Evolutionary conservation across 2,329 filamentous ascomycete species (phyloP).

Genomic region (Elsinoe necatrix): DNA sequence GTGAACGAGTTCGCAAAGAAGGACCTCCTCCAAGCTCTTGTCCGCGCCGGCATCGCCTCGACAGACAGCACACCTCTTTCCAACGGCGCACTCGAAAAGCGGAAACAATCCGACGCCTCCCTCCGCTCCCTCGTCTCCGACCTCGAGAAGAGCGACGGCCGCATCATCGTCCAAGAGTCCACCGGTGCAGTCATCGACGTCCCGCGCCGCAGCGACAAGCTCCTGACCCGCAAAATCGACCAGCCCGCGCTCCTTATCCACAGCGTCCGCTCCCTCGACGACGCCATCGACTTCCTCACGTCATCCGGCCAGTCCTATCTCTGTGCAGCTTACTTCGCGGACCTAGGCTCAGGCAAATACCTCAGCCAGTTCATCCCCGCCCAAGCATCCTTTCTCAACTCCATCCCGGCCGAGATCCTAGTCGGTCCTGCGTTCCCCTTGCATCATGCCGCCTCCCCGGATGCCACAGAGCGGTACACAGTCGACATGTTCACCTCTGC

Average conservation of each 20-base stretch:
- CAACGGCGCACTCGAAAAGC: constrained; percentile 15
- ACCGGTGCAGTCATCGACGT: constrained; percentile 23
- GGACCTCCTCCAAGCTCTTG: constrained; percentile 44
- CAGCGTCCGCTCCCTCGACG: constrained; percentile 43
- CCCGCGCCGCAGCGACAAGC: constrained; percentile 8
- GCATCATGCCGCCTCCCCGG: constrained; percentile 20
- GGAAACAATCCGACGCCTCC: constrained; percentile 1
- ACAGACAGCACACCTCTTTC: constrained; percentile 18
- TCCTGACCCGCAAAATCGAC: constrained; percentile 31
- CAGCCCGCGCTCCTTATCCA: constrained; percentile 41
- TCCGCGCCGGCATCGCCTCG: constrained; percentile 32
- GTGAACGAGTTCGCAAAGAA: constrained; percentile 57
- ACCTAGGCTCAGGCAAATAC: constrained; percentile 47
- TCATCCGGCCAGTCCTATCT: constrained; percentile 30
- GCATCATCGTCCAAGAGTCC: constrained; percentile 22
- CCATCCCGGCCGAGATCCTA: constrained; percentile 48
- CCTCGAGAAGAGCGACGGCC: constrained; percentile 16
- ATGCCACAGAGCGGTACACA: constrained; percentile 33
- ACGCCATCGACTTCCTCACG: constrained; percentile 44
- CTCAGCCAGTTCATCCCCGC: constrained; percentile 49
- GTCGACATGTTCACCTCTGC: constrained; percentile 38
- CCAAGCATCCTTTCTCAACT: constrained; percentile 47
- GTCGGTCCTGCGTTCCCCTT: constrained; percentile 34
- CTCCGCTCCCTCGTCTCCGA: constrained; percentile 15
- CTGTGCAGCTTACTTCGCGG: constrained; percentile 48